These are phyloP conservation scores for Apostasia shenzhenica DNA, from an alignment of 106 monocot species.

Conservation along the genomic window DNA sequence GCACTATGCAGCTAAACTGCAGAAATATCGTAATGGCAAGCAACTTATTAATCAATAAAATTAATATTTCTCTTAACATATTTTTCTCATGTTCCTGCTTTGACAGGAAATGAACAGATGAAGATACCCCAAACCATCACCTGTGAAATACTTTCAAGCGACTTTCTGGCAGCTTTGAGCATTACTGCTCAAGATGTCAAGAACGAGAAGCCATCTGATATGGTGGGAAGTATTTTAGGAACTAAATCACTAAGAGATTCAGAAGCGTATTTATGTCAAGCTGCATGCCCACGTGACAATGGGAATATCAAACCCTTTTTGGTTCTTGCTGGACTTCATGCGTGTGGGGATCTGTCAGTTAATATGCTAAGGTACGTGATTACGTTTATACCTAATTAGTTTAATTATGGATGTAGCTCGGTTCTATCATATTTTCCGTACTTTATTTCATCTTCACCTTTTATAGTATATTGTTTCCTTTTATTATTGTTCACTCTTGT, in stretches of 20 bases:
- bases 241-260: not conserved
- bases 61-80: slow-evolving; percentile 2
- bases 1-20: slow-evolving; percentile 69
- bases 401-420: not conserved
- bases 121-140: slow-evolving; percentile 71
- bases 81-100: slow-evolving; percentile 7
- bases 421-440: not conserved
- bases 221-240: slow-evolving; percentile 4
- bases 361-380: slow-evolving; percentile 83
- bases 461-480: not conserved
- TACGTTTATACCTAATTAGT: not conserved
- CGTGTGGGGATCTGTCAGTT: slow-evolving; percentile 95
- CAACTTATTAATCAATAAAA: not conserved
- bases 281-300: not conserved
- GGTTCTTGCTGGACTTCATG: slow-evolving; percentile 94
- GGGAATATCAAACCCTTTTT: slow-evolving; percentile 12
- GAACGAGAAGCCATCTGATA: slow-evolving; percentile 6
- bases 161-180: slow-evolving; percentile 45
- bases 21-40: slow-evolving; percentile 36
- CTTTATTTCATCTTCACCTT: not conserved
- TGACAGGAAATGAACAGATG: slow-evolving; percentile 31
- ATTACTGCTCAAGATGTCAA: slow-evolving; percentile 11
- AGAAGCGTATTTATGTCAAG: slow-evolving; percentile 4
- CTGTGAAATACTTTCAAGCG: slow-evolving; percentile 74
- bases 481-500: not conserved